Evolutionary conservation across 2,329 filamentous ascomycete species (phyloP).

Genomic region (Exophiala xenobiotica): DNA sequence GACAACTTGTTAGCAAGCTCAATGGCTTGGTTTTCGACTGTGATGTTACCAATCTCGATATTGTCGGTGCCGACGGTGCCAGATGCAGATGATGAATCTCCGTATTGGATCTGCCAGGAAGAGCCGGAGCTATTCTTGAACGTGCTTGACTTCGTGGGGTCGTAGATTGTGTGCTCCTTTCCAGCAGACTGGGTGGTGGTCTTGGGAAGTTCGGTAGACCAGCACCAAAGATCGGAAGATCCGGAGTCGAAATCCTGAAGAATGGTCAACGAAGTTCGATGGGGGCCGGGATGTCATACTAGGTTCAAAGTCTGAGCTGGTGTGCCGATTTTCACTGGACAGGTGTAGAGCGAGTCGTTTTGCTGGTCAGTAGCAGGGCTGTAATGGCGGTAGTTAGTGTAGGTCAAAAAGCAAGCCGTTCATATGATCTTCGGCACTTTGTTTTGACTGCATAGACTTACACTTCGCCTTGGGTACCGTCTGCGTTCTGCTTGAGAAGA

Average conservation of each 20-base stretch:
- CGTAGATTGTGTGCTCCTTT: conserved; percentile 55
- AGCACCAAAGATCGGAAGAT: conserved; percentile 67
- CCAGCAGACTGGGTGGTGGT: conserved; percentile 37
- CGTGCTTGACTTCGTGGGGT: conserved; percentile 61
- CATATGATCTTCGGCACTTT: too few species aligned
- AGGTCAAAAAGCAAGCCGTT: too few species aligned
- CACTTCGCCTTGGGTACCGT: conserved; percentile 15
- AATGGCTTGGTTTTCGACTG: conserved; percentile 38
- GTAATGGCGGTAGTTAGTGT: neutral
- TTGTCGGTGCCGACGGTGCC: conserved; percentile 66
- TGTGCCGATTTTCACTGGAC: conserved; percentile 63
- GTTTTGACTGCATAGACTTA: conserved; percentile 2
- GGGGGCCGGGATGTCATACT: neutral
- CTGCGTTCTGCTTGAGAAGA: conserved; percentile 17
- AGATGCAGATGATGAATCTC: conserved; percentile 65
- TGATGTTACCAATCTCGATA: conserved; percentile 61
- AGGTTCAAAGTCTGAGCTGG: conserved; percentile 59
- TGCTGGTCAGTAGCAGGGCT: conserved; percentile 64
- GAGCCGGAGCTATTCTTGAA: conserved; percentile 53
- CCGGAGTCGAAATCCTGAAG: conserved; percentile 65
- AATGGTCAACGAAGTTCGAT: neutral
- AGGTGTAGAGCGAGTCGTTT: conserved; percentile 66
- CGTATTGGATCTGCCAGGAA: conserved; percentile 67
- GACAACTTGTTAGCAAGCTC: conserved; percentile 6
- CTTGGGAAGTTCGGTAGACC: conserved; percentile 52